These are phyloP conservation scores for Kwoniella newhampshirensis DNA, from an alignment of 768 basidiomycete species.

Conservation along the genomic window DNA sequence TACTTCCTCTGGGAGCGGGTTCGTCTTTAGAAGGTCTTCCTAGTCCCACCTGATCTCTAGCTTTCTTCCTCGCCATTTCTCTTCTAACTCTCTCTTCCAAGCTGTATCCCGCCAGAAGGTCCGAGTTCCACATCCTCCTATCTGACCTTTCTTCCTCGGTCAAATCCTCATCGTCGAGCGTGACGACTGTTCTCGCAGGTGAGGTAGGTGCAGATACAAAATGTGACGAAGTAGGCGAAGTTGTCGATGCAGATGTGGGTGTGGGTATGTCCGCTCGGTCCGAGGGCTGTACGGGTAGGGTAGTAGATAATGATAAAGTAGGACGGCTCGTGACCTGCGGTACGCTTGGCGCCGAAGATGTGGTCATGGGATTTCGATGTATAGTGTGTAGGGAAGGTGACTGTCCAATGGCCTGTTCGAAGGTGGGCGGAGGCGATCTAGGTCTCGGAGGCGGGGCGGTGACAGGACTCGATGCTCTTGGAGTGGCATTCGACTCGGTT, in stretches of 20 bases:
- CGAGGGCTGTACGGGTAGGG: neutral
- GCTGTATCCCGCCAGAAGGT: conserved; percentile 44
- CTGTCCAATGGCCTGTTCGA: conserved; percentile 35
- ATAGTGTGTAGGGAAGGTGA: conserved; percentile 5
- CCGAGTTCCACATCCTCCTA: conserved; percentile 44
- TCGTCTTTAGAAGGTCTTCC: too few species aligned
- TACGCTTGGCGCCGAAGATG: conserved; percentile 7
- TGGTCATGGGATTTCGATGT: neutral
- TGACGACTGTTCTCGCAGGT: conserved; percentile 20
- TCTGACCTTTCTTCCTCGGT: conserved; percentile 33
- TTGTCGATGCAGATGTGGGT: conserved; percentile 5
- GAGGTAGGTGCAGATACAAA: conserved; percentile 33
- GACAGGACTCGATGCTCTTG: neutral
- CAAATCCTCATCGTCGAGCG: conserved; percentile 6
- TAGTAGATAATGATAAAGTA: conserved; percentile 3
- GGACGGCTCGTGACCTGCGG: conserved; percentile 1
- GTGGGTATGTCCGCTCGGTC: conserved; percentile 1
- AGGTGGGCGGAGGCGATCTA: conserved; percentile 41
- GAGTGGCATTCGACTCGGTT: conserved; percentile 9
- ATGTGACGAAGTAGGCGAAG: conserved; percentile 22
- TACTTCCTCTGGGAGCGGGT: too few species aligned
- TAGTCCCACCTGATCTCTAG: conserved; percentile 13
- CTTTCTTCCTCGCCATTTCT: conserved; percentile 30
- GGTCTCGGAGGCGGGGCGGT: conserved; percentile 4
- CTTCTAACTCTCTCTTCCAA: conserved; percentile 41